Evolutionary conservation across 345 rosid species (phyloP).

Genomic region (Erodium maritimum): DNA sequence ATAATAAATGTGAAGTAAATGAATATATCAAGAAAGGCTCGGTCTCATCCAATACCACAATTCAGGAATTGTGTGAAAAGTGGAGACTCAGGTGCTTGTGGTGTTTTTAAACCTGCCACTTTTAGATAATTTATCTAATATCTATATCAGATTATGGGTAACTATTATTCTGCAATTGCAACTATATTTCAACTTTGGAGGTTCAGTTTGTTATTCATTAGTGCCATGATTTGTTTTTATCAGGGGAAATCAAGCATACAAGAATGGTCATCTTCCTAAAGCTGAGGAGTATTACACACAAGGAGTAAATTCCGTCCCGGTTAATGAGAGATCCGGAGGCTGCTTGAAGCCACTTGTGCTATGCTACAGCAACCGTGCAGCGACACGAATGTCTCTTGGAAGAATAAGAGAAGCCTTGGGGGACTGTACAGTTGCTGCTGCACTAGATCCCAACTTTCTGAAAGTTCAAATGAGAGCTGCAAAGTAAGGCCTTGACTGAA

Average conservation of each 20-base stretch:
- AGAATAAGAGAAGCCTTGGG: conserved; percentile 79
- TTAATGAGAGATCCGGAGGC: conserved; percentile 30
- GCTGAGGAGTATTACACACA: conserved; percentile 81
- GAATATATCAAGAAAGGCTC: conserved; percentile 14
- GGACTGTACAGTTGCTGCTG: conserved; percentile 62
- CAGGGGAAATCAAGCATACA: conserved; percentile 89
- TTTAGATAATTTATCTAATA: background rate
- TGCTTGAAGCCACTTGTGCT: conserved; percentile 63
- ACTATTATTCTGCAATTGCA: background rate
- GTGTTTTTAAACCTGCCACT: background rate
- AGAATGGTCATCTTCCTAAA: conserved; percentile 38
- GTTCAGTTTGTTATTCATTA: conserved; percentile 5
- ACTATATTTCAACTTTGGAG: background rate
- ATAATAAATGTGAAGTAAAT: conserved; percentile 15
- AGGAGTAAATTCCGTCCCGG: conserved; percentile 52
- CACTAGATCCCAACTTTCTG: conserved; percentile 62
- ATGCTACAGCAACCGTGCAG: conserved; percentile 97
- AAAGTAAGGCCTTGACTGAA: conserved; percentile 41
- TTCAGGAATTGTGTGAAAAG: conserved; percentile 58
- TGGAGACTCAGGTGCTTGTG: conserved; percentile 77
- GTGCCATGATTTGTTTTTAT: conserved; percentile 9
- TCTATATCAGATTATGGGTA: background rate
- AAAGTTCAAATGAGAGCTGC: conserved; percentile 83
- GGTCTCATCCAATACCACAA: conserved; percentile 16
- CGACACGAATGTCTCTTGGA: conserved; percentile 81